Conservation (phyloP, 2,329 filamentous ascomycete species). For the Dothideomycetidae sp. region DNA sequence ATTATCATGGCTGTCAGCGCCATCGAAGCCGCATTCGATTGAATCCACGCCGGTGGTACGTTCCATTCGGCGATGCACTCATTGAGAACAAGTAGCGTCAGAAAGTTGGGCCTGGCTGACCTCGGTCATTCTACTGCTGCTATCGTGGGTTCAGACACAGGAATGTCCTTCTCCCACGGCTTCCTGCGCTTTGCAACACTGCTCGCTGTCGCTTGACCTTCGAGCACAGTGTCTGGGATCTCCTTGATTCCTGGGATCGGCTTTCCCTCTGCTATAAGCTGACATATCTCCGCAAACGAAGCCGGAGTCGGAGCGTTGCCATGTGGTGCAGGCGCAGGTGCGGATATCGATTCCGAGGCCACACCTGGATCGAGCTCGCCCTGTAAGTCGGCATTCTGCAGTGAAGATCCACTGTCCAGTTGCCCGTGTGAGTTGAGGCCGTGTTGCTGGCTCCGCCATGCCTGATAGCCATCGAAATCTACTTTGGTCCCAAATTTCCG, state of each 20-base stretch:
- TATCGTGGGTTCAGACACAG: not conserved
- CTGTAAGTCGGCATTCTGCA: not conserved
- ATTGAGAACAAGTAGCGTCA: no score
- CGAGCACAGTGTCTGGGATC: conserved; percentile 66
- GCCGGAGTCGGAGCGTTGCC: conserved; percentile 58
- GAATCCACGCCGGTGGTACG: no score
- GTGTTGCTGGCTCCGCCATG: conserved; percentile 37
- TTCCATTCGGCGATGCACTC: no score
- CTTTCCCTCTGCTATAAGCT: conserved; percentile 67
- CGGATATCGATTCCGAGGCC: conserved; percentile 9
- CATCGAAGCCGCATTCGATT: no score
- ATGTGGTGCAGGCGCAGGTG: conserved; percentile 2
- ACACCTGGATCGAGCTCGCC: conserved; percentile 1
- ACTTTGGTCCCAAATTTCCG: conserved; percentile 38
- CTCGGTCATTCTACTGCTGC: no score
- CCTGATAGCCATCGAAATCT: conserved; percentile 53
- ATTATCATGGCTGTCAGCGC: no score
- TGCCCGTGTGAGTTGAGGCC: not conserved
- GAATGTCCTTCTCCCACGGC: conserved; percentile 62
- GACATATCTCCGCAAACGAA: conserved; percentile 72
- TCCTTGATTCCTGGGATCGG: conserved; percentile 77
- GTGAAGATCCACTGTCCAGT: not conserved
- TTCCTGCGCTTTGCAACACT: conserved; percentile 43
- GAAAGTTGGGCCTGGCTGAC: no score
- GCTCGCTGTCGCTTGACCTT: conserved; percentile 48